Conservation (phyloP, 306 rosid genomes). For the Bauhinia variegata region DNA sequence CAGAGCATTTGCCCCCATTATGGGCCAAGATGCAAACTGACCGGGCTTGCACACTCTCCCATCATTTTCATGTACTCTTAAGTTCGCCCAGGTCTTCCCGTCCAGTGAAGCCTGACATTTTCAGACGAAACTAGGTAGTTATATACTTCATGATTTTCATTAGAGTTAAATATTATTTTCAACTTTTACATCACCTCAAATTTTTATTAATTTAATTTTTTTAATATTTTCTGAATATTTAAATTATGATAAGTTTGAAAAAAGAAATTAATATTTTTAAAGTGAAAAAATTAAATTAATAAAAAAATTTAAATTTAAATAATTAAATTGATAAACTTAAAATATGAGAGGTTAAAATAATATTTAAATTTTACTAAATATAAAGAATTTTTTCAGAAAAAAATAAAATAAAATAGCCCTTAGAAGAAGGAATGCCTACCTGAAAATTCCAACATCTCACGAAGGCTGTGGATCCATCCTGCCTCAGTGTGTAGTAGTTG, state of each 20-base stretch:
- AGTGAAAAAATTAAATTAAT: too few species aligned
- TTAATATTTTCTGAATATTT: too few species aligned
- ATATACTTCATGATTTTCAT: too few species aligned
- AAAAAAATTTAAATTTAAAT: too few species aligned
- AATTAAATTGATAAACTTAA: too few species aligned
- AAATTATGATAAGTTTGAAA: too few species aligned
- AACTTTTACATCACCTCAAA: too few species aligned
- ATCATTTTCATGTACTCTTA: constrained; percentile 82
- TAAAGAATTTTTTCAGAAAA: neutral
- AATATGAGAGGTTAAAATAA: too few species aligned
- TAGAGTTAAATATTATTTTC: too few species aligned
- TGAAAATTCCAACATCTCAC: constrained; percentile 84
- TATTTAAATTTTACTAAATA: too few species aligned
- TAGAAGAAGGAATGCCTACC: constrained; percentile 47
- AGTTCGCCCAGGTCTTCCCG: constrained; percentile 79
- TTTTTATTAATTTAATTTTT: too few species aligned
- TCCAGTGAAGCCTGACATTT: constrained; percentile 74
- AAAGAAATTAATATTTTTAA: too few species aligned
- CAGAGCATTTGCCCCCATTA: constrained; percentile 69
- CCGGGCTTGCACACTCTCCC: constrained; percentile 75
- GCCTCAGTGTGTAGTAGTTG: constrained; percentile 85
- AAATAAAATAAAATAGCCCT: neutral
- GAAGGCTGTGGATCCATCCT: constrained; percentile 87
- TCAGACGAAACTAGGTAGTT: neutral
- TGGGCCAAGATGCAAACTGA: constrained; percentile 93